These are phyloP conservation scores for Raphanus raphanistrum DNA, from an alignment of 345 rosid genomes.

Conservation along the genomic window DNA sequence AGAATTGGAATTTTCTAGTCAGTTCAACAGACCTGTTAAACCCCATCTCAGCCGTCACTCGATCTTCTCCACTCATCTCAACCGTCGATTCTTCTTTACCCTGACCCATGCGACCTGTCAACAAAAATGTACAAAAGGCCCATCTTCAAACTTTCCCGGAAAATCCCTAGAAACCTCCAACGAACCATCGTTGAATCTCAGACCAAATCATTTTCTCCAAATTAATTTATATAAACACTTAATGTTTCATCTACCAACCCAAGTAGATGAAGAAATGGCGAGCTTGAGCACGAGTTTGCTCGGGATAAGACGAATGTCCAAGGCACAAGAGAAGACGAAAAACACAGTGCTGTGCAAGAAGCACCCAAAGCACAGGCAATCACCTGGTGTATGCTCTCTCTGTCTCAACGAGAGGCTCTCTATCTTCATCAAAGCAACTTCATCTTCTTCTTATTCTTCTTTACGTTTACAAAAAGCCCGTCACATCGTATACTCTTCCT, in stretches of 20 bases:
- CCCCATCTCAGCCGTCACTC: conserved; percentile 10
- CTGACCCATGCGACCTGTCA: conserved; percentile 42
- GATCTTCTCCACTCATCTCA: background rate
- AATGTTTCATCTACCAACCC: conserved; percentile 11
- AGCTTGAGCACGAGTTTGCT: conserved; percentile 38
- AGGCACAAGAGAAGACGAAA: conserved; percentile 27
- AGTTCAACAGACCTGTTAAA: conserved; percentile 18
- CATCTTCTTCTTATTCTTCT: conserved; percentile 10
- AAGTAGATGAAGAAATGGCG: conserved; percentile 30
- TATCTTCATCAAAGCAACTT: conserved; percentile 26
- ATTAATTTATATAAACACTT: conserved; percentile 22
- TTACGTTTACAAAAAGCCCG: conserved; percentile 7
- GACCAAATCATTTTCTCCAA: conserved; percentile 24
- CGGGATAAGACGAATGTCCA: conserved; percentile 21
- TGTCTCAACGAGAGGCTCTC: conserved; percentile 41
- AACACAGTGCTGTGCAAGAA: conserved; percentile 31
- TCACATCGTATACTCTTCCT: conserved; percentile 25
- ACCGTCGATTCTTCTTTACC: conserved; percentile 27
- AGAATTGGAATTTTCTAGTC: conserved; percentile 44
- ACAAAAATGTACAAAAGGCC: conserved; percentile 26
- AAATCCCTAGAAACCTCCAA: conserved; percentile 40
- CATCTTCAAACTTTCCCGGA: conserved; percentile 38
- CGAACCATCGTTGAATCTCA: conserved; percentile 7
- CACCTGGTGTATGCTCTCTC: conserved; percentile 41
- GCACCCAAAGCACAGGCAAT: conserved; percentile 39